These are phyloP conservation scores for Jaapia argillacea DNA, from an alignment of 768 basidiomycete genomes.

Conservation along the genomic window DNA sequence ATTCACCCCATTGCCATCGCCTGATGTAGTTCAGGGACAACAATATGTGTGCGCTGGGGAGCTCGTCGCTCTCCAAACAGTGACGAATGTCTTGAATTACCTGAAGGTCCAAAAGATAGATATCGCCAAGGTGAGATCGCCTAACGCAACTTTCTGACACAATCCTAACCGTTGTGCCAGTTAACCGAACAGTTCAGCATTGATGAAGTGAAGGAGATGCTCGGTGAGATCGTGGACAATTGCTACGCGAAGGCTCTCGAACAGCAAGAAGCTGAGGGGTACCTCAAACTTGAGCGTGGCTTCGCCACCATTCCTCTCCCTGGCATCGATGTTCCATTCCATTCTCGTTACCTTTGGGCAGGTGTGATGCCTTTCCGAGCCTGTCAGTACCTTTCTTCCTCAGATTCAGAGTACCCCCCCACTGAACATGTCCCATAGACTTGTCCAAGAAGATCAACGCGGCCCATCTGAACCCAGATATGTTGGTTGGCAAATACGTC, in stretches of 20 bases:
- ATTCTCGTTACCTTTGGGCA: constrained; percentile 98
- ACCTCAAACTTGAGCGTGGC: constrained; percentile 92
- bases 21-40: constrained; percentile 60
- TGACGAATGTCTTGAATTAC: constrained; percentile 96
- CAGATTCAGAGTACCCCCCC: background rate
- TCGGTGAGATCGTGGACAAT: constrained; percentile 81
- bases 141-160: background rate
- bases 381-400: constrained; percentile 40
- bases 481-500: constrained; percentile 91
- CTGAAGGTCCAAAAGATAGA: constrained; percentile 95
- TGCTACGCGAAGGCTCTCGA: constrained; percentile 69
- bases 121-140: constrained; percentile 57
- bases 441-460: constrained; percentile 97
- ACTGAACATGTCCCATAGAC: constrained; percentile 34
- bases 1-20: too few relatives aligned
- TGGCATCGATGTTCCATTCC: constrained; percentile 99
- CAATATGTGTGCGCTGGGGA: constrained; percentile 99
- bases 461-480: constrained; percentile 84
- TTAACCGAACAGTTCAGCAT: constrained; percentile 80
- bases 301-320: constrained; percentile 93
- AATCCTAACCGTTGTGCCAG: constrained; percentile 25
- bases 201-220: constrained; percentile 95
- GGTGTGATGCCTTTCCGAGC: constrained; percentile 96
- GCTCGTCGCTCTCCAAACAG: constrained; percentile 81
- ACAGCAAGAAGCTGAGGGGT: constrained; percentile 73